phyloP scores from a whole-genome alignment of 768 basidiomycete species.

The Rhizopogon roseolus region DNA sequence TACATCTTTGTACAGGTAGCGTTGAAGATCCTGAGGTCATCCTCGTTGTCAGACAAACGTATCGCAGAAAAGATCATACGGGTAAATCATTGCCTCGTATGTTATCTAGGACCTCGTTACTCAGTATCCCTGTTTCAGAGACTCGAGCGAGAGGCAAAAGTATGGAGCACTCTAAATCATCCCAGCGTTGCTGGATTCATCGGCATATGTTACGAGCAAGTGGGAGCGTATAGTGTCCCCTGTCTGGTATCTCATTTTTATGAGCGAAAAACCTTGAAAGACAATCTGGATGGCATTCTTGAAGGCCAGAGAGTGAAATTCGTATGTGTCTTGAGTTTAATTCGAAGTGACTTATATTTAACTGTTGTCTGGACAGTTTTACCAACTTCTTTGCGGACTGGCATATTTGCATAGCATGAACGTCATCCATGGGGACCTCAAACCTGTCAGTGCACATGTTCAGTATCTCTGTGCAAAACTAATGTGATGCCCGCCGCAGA shows the following conservation, averaged over 20 bases:
- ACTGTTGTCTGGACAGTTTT: conserved; percentile 9
- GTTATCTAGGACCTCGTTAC: neutral
- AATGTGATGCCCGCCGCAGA: conserved; percentile 14
- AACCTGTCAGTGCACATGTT: conserved; percentile 23
- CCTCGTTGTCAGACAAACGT: neutral
- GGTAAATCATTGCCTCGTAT: neutral
- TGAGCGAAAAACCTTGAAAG: conserved; percentile 14
- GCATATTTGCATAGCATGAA: conserved; percentile 16
- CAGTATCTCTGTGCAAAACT: neutral
- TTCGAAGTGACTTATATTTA: neutral
- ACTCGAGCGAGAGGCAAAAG: conserved; percentile 21
- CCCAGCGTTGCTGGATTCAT: conserved; percentile 21
- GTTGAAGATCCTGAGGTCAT: neutral
- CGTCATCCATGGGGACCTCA: conserved; percentile 34
- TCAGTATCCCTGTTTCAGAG: conserved; percentile 11
- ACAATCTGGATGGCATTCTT: conserved; percentile 9
- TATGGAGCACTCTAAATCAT: conserved; percentile 20
- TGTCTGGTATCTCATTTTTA: conserved; percentile 24
- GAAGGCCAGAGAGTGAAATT: conserved; percentile 14
- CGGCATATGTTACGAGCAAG: conserved; percentile 13
- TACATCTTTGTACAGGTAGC: neutral
- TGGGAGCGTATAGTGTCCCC: conserved; percentile 12
- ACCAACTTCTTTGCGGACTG: conserved; percentile 16
- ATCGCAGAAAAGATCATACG: neutral
- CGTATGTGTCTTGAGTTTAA: conserved; percentile 7